Base-by-base conservation (phyloP, 2,329 filamentous ascomycete species). In the Colletotrichum sp. region DNA sequence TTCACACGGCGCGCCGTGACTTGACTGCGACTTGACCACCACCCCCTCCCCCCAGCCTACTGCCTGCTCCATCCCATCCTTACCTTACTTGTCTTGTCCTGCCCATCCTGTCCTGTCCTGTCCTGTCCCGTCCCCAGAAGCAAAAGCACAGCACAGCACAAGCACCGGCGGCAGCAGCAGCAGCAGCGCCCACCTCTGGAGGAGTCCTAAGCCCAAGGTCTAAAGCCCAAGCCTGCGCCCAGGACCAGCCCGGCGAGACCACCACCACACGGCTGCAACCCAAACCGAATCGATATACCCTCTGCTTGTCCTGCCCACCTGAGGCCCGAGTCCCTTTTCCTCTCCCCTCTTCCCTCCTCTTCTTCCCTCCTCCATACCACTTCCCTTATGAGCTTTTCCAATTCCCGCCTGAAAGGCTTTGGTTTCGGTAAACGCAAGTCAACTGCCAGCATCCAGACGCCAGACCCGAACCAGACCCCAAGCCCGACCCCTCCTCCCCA, bases 361-460 rank as follows among this genome's bases (percentile, higher is more conserved):
- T 74, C 63, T 67, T 67, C 68, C 65, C 68, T 57, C 63, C 63
- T 60, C 69, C 21, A 60, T 61, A 67, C 65, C 80, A 64, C 79
- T 83, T 86, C 88, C 86, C 73, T 68, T 89, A 94, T 94, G 93
- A 94, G 91, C 90, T 94, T 92, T 90, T 91, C 94, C 92, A 95
- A 94, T 89, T 91, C 92, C 85, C 92, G 93, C 87, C 92, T 95
- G 85, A 94, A 94, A 90, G 91, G 91, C 90, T 90, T 95, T 88
- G 93, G 94, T 87, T 94, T 95, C 89, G 93, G 93, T 87, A 95
- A 94, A 91, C 93, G 94, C 86, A 94, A 93, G 89, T 93, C 93
- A 82, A 89, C 89, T 82, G 89, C 90, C 84, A 92, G 89, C 85
- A 90, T 91, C 81, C 88, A 90, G 79, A 86, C 85, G 82, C 83